Base-by-base conservation (phyloP, 2,329 filamentous ascomycete species). In the Ophiostoma ulmi region DNA sequence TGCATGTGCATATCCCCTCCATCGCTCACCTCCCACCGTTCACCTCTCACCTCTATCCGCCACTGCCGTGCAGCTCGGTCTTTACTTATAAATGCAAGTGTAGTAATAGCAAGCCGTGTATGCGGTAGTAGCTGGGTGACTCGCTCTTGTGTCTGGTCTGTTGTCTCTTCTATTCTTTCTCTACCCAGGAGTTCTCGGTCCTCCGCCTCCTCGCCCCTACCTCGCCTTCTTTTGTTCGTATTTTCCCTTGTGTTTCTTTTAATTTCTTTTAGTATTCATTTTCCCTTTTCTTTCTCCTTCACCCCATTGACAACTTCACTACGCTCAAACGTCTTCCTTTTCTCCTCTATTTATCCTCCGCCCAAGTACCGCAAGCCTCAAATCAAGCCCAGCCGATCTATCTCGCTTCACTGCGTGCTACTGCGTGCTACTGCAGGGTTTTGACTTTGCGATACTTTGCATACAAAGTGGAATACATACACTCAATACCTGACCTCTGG, bases 371-470 rank as follows among this genome's bases (percentile, higher is more conserved):
- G 52, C 52, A 58, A 58, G 52, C 22, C 52, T 31, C 35, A 66
- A 64, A 36, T 4, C 41, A 69, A 63, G 20, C n/a, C 63, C 41
- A 70, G 48, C n/a, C 52, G 52, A 58, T 58, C 52, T 13, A 69
- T 48, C 58, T 71, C 70, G 72, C 70, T 70, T 70, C 64, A 70
- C 68, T 58, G 65, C 39, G 68, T 71, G 61, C 68, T 66, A 70
- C 68, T 58, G 65, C 39, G 68, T 71, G 61, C 68, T 66, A 71
- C 70, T 61, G 44, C 68, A 71, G 41, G 52, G 52, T 70, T 70
- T 31, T 31, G 31, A 31, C 31, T 3, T 4, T 31, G 31, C 31
- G 31, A 31, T 31, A 31, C 31, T 31, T 31, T 31, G 31, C 31
- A 31, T 31, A 31, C 31, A 4, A 4, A 31, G 31, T 31, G 31